Evolutionary conservation across 108 stramenopile species (phyloP).

Genomic region (Cylindrotheca closterium): DNA sequence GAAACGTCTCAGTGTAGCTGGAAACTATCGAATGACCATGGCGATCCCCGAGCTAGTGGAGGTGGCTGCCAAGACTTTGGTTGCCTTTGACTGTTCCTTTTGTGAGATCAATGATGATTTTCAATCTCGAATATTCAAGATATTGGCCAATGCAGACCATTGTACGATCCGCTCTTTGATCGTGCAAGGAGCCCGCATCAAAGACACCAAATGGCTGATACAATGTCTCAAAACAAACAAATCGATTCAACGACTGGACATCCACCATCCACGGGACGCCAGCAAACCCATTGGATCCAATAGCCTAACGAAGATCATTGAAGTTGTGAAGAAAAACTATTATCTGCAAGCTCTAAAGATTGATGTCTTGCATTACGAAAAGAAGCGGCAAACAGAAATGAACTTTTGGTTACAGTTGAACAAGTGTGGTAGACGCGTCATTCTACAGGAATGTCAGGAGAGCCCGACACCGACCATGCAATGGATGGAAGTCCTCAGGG

Average conservation of each 20-base stretch:
- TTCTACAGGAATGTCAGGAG: slow-evolving; percentile 8
- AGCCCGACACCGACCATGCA: not conserved
- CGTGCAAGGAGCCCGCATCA: slow-evolving; percentile 20
- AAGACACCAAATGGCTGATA: slow-evolving; percentile 10
- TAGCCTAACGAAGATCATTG: slow-evolving; percentile 1
- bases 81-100: slow-evolving; percentile 26
- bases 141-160: slow-evolving; percentile 10
- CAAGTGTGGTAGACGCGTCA: slow-evolving; percentile 23
- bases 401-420: slow-evolving; percentile 31
- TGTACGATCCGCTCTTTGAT: slow-evolving; percentile 18
- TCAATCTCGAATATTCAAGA: slow-evolving; percentile 17
- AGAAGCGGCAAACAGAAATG: slow-evolving; percentile 15
- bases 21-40: slow-evolving; percentile 25
- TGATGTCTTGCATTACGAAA: slow-evolving; percentile 7
- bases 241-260: slow-evolving; percentile 14
- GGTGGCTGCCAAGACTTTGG: not conserved
- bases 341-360: slow-evolving; percentile 15
- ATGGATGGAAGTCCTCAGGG: slow-evolving; percentile 9
- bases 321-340: slow-evolving; percentile 25
- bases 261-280: slow-evolving; percentile 29
- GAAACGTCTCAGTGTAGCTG: slow-evolving; percentile 22
- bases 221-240: slow-evolving; percentile 25
- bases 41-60: slow-evolving; percentile 17
- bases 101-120: slow-evolving; percentile 23
- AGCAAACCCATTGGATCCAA: not conserved